A percentile compares a stretch with the other conserved stretches of the same genome.
Conservation (phyloP, 257 asterid species). For the Verbena officinalis region DNA sequence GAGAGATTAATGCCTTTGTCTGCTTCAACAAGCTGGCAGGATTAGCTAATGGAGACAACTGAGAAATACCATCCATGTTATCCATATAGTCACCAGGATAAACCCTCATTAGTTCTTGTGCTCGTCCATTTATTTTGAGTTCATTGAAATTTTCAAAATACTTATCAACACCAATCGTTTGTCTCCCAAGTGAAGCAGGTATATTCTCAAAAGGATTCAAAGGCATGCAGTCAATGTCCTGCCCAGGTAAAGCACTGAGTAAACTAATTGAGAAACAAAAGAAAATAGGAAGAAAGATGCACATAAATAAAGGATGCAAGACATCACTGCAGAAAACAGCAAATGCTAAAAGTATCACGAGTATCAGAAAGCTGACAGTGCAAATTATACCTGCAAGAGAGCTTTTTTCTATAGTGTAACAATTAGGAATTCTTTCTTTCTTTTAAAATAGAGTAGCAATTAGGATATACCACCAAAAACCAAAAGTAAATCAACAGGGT, state of each 20-base stretch:
- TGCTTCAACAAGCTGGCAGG: constrained; percentile 50
- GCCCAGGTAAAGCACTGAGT: constrained; percentile 36
- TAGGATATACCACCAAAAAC: not conserved
- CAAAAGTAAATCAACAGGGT: not conserved
- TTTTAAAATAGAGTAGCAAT: too few relatives aligned
- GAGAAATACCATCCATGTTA: constrained; percentile 42
- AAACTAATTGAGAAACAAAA: constrained; percentile 7
- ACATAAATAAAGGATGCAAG: constrained; percentile 8
- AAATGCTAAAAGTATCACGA: not conserved
- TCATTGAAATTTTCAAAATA: constrained; percentile 57
- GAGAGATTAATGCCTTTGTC: constrained; percentile 54
- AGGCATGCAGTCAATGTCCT: constrained; percentile 99
- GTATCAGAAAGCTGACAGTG: constrained; percentile 9
- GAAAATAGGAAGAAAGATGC: constrained; percentile 15
- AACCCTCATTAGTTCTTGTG: constrained; percentile 52
- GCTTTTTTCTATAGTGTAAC: not conserved
- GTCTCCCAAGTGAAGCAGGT: constrained; percentile 64
- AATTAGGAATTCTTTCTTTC: too few relatives aligned
- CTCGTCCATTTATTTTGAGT: constrained; percentile 47
- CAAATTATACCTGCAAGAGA: constrained; percentile 3
- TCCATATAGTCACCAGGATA: constrained; percentile 51
- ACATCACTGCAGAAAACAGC: not conserved
- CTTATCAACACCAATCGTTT: constrained; percentile 47
- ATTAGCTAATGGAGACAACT: constrained; percentile 52
- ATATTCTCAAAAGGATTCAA: constrained; percentile 70